phyloP scores from a whole-genome alignment of 768 basidiomycete genomes.

The Floccularia luteovirens region DNA sequence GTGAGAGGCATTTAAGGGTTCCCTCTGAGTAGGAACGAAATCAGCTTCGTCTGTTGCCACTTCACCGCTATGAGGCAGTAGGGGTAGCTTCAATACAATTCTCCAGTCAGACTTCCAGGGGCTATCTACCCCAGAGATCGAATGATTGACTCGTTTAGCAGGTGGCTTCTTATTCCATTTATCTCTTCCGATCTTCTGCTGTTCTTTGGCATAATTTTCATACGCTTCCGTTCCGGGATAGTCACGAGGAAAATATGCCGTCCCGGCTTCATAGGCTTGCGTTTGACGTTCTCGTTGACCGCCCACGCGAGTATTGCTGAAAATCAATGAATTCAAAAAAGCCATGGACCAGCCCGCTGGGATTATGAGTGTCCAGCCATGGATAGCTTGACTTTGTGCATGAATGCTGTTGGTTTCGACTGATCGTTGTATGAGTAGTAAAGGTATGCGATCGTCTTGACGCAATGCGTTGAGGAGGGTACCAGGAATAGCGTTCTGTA shows the following conservation, averaged over 20 bases:
- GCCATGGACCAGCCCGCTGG: conserved; percentile 91
- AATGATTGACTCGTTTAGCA: conserved; percentile 76
- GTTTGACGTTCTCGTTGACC: conserved; percentile 80
- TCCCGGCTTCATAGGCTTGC: conserved; percentile 78
- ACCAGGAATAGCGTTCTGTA: conserved; percentile 73
- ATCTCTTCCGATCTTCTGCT: conserved; percentile 44
- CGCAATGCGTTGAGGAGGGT: conserved; percentile 55
- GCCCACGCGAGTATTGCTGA: conserved; percentile 77
- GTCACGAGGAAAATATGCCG: conserved; percentile 74
- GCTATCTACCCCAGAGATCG: conserved; percentile 52
- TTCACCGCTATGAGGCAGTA: conserved; percentile 5
- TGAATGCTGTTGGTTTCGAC: conserved; percentile 29
- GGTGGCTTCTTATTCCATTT: conserved; percentile 80
- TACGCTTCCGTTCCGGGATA: conserved; percentile 57
- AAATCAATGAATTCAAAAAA: conserved; percentile 75
- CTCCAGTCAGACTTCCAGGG: conserved; percentile 80
- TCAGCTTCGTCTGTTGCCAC: conserved; percentile 17
- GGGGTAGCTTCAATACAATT: conserved; percentile 46
- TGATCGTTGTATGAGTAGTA: conserved; percentile 78
- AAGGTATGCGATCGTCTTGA: conserved; percentile 78
- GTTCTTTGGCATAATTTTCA: conserved; percentile 34
- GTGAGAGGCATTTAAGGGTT: conserved; percentile 17
- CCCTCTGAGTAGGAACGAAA: conserved; percentile 54
- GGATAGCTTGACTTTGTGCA: conserved; percentile 36
- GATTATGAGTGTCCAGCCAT: conserved; percentile 85